Percentiles rank a stretch among this genome's conserved stretches.
Conservation (phyloP, 345 rosid species). For the Salix caprea region DNA sequence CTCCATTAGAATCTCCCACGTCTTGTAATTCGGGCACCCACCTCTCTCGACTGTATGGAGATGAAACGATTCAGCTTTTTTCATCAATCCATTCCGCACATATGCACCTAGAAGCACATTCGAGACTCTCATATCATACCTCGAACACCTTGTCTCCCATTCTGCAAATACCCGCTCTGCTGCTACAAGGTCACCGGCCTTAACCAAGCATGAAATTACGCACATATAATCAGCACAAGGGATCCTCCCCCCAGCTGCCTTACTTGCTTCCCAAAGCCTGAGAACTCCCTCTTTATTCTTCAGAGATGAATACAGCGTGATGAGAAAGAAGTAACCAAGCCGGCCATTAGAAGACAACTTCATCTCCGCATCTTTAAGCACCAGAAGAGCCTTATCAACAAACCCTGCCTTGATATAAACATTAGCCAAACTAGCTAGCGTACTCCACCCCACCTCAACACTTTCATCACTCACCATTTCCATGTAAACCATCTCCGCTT, state of each 20-base stretch:
- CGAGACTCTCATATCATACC: slow-evolving; percentile 51
- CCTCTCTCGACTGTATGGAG: slow-evolving; percentile 41
- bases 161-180: slow-evolving; percentile 43
- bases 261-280: slow-evolving; percentile 49
- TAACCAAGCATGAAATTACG: slow-evolving; percentile 47
- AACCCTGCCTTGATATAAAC: slow-evolving; percentile 42
- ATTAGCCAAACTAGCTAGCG: slow-evolving; percentile 46
- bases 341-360: slow-evolving; percentile 34
- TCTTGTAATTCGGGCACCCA: slow-evolving; percentile 62
- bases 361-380: slow-evolving; percentile 42
- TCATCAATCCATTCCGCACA: slow-evolving; percentile 33
- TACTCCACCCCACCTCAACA: slow-evolving; percentile 59
- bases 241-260: slow-evolving; percentile 39
- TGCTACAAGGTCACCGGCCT: slow-evolving; percentile 33
- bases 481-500: slow-evolving; percentile 38
- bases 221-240: slow-evolving; percentile 52
- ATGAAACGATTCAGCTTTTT: slow-evolving; percentile 46
- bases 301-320: slow-evolving; percentile 40
- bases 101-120: slow-evolving; percentile 61
- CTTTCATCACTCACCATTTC: slow-evolving; percentile 48
- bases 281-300: slow-evolving; percentile 41
- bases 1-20: slow-evolving; percentile 74
- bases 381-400: slow-evolving; percentile 37
- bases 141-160: slow-evolving; percentile 44
- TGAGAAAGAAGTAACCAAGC: slow-evolving; percentile 50